These are phyloP conservation scores for Aspergillus sclerotioniger DNA, from an alignment of 495 filamentous ascomycete genomes.

Conservation along the genomic window DNA sequence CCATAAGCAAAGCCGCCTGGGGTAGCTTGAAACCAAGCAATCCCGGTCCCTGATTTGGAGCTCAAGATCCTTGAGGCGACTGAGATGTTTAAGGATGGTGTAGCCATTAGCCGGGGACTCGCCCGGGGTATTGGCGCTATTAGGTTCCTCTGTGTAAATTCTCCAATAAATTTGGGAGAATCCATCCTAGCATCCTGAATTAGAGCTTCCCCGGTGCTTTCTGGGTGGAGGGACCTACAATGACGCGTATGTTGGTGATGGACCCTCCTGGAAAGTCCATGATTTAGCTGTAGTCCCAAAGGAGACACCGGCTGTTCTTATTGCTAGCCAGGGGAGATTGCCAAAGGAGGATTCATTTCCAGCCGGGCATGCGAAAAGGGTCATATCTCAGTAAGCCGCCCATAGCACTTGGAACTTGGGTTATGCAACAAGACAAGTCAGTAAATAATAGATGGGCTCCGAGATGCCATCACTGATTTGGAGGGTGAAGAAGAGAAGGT, in stretches of 20 bases:
- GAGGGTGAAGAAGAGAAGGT: neutral
- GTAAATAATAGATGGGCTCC: conserved; percentile 25
- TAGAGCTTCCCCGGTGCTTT: conserved; percentile 14
- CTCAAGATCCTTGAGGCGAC: conserved; percentile 46
- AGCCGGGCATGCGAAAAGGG: conserved; percentile 12
- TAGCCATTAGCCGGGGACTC: conserved; percentile 42
- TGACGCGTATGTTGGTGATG: conserved; percentile 46
- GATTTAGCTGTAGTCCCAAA: conserved; percentile 31
- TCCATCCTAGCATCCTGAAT: conserved; percentile 36
- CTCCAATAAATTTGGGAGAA: conserved; percentile 51
- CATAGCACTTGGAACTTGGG: conserved; percentile 15
- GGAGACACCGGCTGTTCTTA: conserved; percentile 31
- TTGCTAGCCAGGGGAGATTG: conserved; percentile 28
- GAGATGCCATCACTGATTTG: conserved; percentile 23
- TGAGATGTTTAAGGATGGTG: conserved; percentile 45
- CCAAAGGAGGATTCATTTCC: conserved; percentile 41
- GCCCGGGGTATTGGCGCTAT: conserved; percentile 31
- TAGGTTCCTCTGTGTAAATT: conserved; percentile 46
- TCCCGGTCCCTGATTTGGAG: conserved; percentile 36
- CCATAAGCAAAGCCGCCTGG: conserved; percentile 43
- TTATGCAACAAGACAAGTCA: conserved; percentile 8
- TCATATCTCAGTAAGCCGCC: conserved; percentile 15
- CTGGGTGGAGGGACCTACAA: conserved; percentile 34
- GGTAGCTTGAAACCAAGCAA: conserved; percentile 43
- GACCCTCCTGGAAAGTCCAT: conserved; percentile 51